Evolutionary conservation across 441 rosid species (phyloP), one percentile per base, ranked within the genome.

Genomic region (Erodium trifolium): DNA sequence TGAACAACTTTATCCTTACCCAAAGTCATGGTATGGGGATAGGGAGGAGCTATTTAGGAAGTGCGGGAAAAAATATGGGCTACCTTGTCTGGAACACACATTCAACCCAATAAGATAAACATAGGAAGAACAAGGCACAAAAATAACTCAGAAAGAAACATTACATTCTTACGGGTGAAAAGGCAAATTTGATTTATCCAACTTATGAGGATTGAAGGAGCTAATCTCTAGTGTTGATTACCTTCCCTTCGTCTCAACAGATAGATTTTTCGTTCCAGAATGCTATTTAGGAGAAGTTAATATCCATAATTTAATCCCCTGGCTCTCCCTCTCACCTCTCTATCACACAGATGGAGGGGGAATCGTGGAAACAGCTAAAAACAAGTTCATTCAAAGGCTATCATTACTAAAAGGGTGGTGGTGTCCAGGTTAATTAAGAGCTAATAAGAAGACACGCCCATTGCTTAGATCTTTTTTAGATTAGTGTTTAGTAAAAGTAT

Each of bases 161-260:
- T 57, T 10, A 19, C 63, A 17, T 18, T 9, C 63, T 57, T 57
- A 18, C 6, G 63, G 27, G 12, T 18, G 27, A 17, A 18, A 57
- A 57, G 18, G 1, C 59, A 17, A 17, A 57, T 57, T 57, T 57
- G 63, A 57, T 57, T 17, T 57, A 57, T 18, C 63, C 10, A 9
- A 19, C 27, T 57, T 57, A 57, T 7, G 29, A 57, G 63, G 63
- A 57, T 57, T 57, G 63, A 18, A 57, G 59, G 63, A 57, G 63
- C 12, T 57, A 18, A 17, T 57, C 29, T 57, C 31, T 17, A 19
- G 18, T 18, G 4, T 57, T 57, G 31, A 57, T 17, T 7, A 57
- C 12, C 63, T 57, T 57, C 63, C 63, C 12, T 57, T 57, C 18
- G 63, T 17, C 7, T 17, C 29, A 57, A 18, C 3, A 3, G 10